A percentile compares a stretch with the other conserved stretches of the same genome.
phyloP scores from a whole-genome alignment of 164 flowering plant species.

The Kingdonia uniflora region DNA sequence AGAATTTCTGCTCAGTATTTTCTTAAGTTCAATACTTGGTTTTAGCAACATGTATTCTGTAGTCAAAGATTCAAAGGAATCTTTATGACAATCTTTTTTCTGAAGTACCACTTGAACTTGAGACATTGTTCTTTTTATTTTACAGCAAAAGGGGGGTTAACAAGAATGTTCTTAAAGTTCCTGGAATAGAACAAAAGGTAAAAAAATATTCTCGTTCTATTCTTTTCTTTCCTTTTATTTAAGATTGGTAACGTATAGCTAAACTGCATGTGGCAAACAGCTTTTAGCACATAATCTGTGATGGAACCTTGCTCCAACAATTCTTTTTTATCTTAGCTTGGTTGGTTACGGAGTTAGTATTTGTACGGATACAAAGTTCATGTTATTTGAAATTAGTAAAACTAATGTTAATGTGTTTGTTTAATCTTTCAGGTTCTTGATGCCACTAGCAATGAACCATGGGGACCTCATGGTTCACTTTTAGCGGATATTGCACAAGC shows the following conservation, averaged over 20 bases:
- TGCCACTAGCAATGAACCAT: slow-evolving; percentile 97
- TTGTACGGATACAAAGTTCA: no score
- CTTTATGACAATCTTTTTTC: no score
- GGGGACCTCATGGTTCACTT: slow-evolving; percentile 98
- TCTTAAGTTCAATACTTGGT: not conserved
- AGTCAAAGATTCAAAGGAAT: not conserved
- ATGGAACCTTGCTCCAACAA: not conserved
- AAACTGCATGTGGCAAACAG: no score
- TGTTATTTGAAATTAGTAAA: not conserved
- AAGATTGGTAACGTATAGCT: no score
- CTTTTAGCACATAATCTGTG: not conserved
- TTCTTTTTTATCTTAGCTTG: not conserved
- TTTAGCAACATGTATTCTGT: not conserved
- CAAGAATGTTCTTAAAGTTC: slow-evolving; percentile 97
- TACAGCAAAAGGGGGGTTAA: slow-evolving; percentile 95
- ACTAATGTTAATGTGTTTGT: not conserved
- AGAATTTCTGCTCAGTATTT: slow-evolving; percentile 19
- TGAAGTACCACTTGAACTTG: no score
- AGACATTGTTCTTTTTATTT: slow-evolving; percentile 9
- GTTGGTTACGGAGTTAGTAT: no score
- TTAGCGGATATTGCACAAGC: slow-evolving; percentile 98
- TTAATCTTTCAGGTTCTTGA: slow-evolving; percentile 69
- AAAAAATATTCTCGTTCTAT: not conserved
- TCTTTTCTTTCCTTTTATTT: no score
- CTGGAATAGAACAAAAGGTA: slow-evolving; percentile 93